phyloP scores from a whole-genome alignment of 345 rosid species.

The Pistacia atlantica region DNA sequence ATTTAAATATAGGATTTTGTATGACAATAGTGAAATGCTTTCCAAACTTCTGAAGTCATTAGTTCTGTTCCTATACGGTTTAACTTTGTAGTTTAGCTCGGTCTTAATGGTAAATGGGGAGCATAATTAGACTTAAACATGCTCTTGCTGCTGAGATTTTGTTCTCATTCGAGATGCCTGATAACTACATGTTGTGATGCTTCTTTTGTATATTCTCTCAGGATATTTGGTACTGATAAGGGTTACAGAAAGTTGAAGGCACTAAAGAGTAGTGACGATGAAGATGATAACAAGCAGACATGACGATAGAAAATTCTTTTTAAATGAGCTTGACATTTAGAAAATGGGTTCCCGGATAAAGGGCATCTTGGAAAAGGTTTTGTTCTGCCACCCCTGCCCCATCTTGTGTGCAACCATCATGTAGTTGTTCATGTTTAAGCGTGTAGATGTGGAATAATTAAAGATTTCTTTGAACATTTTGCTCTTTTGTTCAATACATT shows the following conservation, averaged over 20 bases:
- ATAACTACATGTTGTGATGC: neutral
- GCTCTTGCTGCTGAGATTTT: neutral
- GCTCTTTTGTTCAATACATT: conserved; percentile 23
- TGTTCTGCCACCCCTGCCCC: conserved; percentile 19
- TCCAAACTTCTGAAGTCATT: neutral
- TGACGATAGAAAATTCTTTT: conserved; percentile 29
- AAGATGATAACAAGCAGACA: conserved; percentile 41
- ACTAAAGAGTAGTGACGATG: conserved; percentile 46
- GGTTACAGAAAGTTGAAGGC: conserved; percentile 90
- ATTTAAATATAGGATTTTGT: neutral
- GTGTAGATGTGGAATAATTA: conserved; percentile 30
- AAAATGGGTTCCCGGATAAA: conserved; percentile 22
- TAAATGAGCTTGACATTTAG: conserved; percentile 21
- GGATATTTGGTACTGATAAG: conserved; percentile 94
- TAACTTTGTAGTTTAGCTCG: neutral
- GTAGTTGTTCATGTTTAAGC: conserved; percentile 28
- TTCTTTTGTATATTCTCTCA: conserved; percentile 28
- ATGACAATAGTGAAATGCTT: neutral
- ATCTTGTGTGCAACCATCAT: conserved; percentile 31
- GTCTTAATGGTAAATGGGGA: neutral
- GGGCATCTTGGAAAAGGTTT: conserved; percentile 28
- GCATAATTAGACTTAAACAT: neutral
- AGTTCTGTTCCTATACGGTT: conserved; percentile 6
- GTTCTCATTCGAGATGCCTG: neutral
- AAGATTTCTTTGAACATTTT: conserved; percentile 25